Evolutionary conservation across 192 early-diverging fungal genomes (phyloP), one percentile per base, ranked within the genome.

Genomic region (Rhizoclosmatium sp.): DNA sequence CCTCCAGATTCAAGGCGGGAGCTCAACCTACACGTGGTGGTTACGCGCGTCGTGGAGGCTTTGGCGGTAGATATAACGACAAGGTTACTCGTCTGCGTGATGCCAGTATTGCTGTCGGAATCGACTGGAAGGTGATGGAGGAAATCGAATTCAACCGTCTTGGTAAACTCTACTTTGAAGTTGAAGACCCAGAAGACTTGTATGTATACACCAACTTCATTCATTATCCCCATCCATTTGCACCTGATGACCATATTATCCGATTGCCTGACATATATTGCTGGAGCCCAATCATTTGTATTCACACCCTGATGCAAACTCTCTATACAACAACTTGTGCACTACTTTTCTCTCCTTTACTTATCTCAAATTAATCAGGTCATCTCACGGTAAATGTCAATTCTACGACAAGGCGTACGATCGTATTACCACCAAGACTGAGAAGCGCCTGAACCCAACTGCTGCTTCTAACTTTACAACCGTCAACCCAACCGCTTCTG

Each of bases 131-230:
- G 78, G 88, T 98, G 41, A 86, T 95, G 75, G 96, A 98, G 80
- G 98, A 98, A 82, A 93, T 97, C 75, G 96, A 98, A 81, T 97
- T 99, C 78, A 89, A 82, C 67, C 91, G 96, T 31, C 85, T 99
- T 85, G 85, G 85, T 71, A 94, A 94, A 80, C 89, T 97, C 59
- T 93, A 89, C 82, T 97, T 92, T 75, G 89, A 90, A 60, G 90
- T 93, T 31, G 89, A 91, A 12, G 90, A 92, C n/a, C 88, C 92
- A n/a, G 87, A 89, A 51, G 96, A 95, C 79, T 80, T 96, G 89
- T 95, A 91, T 60, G 90, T 89, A 59, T 42, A 42, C 23, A 31
- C 31, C 31, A 31, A 31, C 23, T 80, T 40, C n/a, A 2, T 56
- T 51, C 7, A 46, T 14, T 39, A 47, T 59, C 23, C 45, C 4